Conservation (phyloP, 495 filamentous ascomycete species). For the Aspergillus haitiensis region DNA sequence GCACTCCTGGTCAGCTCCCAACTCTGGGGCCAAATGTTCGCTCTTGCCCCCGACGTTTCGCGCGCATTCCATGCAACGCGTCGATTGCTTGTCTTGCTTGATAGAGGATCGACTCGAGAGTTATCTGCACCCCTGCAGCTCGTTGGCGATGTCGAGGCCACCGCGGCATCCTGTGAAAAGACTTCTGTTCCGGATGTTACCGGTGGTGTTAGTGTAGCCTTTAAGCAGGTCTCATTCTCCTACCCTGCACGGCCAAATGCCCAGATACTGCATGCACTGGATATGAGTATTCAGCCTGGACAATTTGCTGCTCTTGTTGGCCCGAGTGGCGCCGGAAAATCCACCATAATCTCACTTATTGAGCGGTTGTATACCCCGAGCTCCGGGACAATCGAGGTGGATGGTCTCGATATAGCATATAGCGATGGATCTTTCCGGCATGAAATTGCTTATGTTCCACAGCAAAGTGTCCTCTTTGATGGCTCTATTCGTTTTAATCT, state of each 20-base stretch:
- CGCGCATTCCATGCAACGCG: constrained; percentile 46
- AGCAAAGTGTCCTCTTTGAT: constrained; percentile 55
- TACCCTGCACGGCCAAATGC: constrained; percentile 59
- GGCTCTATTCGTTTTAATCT: constrained; percentile 56
- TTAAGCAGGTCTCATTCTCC: constrained; percentile 51
- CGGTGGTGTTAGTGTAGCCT: constrained; percentile 46
- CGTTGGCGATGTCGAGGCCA: constrained; percentile 26
- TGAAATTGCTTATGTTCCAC: constrained; percentile 53
- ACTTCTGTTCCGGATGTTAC: constrained; percentile 2
- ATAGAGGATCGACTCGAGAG: constrained; percentile 33
- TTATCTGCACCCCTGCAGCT: constrained; percentile 13
- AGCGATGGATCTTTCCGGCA: constrained; percentile 40
- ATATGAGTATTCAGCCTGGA: constrained; percentile 54
- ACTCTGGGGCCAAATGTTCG: constrained; percentile 65
- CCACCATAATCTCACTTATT: constrained; percentile 57
- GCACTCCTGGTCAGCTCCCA: constrained; percentile 60
- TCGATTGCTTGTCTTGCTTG: constrained; percentile 37
- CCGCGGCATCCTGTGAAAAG: constrained; percentile 15
- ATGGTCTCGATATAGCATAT: constrained; percentile 41
- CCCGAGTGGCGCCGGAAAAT: constrained; percentile 61
- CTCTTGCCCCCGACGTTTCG: constrained; percentile 61
- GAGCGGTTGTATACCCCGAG: constrained; percentile 58
- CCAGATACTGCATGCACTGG: constrained; percentile 53
- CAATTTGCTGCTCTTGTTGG: constrained; percentile 62
- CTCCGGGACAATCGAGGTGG: constrained; percentile 40